Evolutionary conservation across 768 basidiomycete genomes (phyloP), one percentile per base, ranked within the genome.

Genomic region (Strobilomyces echinocephalus): DNA sequence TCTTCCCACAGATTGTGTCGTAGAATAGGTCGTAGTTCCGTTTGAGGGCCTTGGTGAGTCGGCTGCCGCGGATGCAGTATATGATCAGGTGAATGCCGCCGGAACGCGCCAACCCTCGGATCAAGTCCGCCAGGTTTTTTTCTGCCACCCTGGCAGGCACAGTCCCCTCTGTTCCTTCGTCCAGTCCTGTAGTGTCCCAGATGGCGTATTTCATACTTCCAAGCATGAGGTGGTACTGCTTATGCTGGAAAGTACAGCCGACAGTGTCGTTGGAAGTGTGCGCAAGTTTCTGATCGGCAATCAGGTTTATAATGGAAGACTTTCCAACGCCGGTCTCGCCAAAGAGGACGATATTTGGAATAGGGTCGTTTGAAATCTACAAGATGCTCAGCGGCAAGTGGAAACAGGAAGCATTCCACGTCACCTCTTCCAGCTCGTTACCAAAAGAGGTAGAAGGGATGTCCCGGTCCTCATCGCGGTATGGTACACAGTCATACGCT

Each of bases 21-120:
- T 67, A 60, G 41, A 73, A 70, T 4, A 73, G 36, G 28, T 59
- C 52, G 62, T 72, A 74, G 56, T 72, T 74, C 30, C 63, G 61
- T 24, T 60, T 51, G 18, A 66, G 54, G 10, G 46, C 53, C 18
- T 33, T 55, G 3, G 54, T 55, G 34, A 47, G 39, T 33, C 54
- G 31, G 20, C 9, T 12, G 1, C 16, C 53, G 16, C 46, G 53
- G 34, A 56, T 42, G 28, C 55, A 56, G 31, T 56, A 56, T 16
- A 56, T 38, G 30, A 56, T 5, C n/a, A 56, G 53, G 21, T 34
- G 34, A 15, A 34, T 12, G 7, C 30, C 9, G 6, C 30, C 30
- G 30, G 30, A 30, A 9, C 9, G 10, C 14, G 51, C 52, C 38
- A 55, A 33, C 5, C 5, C 16, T 21, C 8, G 15, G 8, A 55